These are phyloP conservation scores for Populus tomentosa DNA, from an alignment of 441 rosid genomes.

Conservation along the genomic window DNA sequence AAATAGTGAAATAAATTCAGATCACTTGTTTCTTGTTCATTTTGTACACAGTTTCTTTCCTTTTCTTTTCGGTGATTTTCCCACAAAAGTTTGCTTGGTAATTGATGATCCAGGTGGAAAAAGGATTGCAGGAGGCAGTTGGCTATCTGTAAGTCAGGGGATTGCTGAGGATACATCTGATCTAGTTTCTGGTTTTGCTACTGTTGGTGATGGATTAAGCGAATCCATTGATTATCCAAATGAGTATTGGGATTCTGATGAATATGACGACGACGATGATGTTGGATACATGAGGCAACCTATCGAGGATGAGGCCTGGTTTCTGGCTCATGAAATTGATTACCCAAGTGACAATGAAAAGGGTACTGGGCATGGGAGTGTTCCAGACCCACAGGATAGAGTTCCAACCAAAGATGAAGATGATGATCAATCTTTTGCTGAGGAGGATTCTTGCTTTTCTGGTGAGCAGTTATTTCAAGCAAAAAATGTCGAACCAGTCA, in stretches of 20 bases:
- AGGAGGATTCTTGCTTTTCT: conserved; percentile 87
- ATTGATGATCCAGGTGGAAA: conserved; percentile 61
- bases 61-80: not conserved
- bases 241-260: conserved; percentile 99
- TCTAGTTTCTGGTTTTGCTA: conserved; percentile 96
- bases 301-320: conserved; percentile 96
- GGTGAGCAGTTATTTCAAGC: conserved; percentile 72
- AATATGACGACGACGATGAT: conserved; percentile 94
- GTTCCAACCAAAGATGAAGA: conserved; percentile 74
- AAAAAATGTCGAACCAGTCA: conserved; percentile 56
- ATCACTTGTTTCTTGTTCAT: not conserved
- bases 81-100: not conserved
- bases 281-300: conserved; percentile 98
- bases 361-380: conserved; percentile 75
- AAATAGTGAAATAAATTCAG: not conserved
- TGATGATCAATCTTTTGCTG: conserved; percentile 84
- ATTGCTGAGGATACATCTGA: conserved; percentile 92
- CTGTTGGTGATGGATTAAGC: conserved; percentile 91
- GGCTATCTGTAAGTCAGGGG: conserved; percentile 98
- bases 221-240: conserved; percentile 86
- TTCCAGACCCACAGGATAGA: conserved; percentile 67
- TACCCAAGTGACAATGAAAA: conserved; percentile 98
- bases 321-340: conserved; percentile 96
- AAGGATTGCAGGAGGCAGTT: conserved; percentile 77
- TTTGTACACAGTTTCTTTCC: not conserved